Conservation (phyloP, 2,329 filamentous ascomycete species). For the Lasiodiplodia sp. region DNA sequence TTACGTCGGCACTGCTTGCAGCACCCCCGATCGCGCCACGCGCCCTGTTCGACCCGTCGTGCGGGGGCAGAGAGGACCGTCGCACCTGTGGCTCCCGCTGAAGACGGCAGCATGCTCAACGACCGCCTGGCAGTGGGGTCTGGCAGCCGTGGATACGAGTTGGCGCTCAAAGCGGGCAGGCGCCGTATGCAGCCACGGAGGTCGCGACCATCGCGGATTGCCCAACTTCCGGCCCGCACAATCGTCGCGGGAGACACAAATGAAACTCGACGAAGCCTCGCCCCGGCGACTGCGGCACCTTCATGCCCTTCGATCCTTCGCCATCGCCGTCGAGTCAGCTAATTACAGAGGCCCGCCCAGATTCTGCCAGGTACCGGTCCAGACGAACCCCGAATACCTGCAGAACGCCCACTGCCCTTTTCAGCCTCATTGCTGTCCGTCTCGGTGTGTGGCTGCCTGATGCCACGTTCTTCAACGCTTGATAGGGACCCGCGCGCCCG, state of each 20-base stretch:
- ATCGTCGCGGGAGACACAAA: neutral
- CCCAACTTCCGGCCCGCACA: neutral
- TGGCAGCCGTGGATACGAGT: conserved; percentile 13
- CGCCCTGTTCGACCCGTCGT: neutral
- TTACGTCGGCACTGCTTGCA: neutral
- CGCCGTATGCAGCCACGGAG: conserved; percentile 14
- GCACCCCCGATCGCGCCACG: neutral
- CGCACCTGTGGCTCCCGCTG: neutral
- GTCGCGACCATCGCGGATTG: neutral
- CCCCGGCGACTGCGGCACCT: neutral
- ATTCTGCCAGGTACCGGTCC: conserved; percentile 16
- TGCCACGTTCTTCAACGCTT: conserved; percentile 15
- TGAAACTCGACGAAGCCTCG: neutral
- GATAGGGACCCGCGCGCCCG: neutral
- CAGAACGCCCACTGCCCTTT: neutral
- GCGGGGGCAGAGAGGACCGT: neutral
- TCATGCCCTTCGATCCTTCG: neutral
- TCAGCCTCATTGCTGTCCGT: conserved; percentile 13
- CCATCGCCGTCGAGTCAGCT: neutral
- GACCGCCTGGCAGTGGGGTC: neutral
- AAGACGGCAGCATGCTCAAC: neutral
- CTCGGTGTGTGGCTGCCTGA: conserved; percentile 21
- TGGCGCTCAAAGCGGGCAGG: neutral
- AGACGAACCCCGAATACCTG: neutral
- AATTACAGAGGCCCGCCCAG: neutral